These are phyloP conservation scores for Boletus chippewaensis DNA, from an alignment of 1,284 basidiomycete species.

Conservation along the genomic window DNA sequence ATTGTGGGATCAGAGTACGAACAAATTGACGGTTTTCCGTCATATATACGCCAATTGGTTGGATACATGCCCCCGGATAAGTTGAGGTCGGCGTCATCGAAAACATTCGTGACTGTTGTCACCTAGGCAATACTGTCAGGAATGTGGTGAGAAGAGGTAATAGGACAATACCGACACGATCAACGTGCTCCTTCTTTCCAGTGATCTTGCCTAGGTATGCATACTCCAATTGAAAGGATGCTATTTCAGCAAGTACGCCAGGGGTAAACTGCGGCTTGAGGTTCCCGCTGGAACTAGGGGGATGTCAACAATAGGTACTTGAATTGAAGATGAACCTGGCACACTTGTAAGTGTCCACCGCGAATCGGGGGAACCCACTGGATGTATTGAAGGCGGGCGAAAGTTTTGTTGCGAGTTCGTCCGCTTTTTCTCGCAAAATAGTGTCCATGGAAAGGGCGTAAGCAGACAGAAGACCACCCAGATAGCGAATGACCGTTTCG, in stretches of 20 bases:
- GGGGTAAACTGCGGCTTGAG: slow-evolving; percentile 21
- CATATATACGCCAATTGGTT: slow-evolving; percentile 41
- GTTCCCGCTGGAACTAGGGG: neutral
- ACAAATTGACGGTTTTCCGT: slow-evolving; percentile 39
- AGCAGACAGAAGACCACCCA: slow-evolving; percentile 78
- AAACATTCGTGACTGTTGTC: slow-evolving; percentile 43
- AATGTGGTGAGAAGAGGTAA: neutral
- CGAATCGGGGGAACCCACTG: slow-evolving; percentile 44
- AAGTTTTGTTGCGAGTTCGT: slow-evolving; percentile 46
- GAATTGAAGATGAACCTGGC: slow-evolving; percentile 10
- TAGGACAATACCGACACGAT: slow-evolving; percentile 35
- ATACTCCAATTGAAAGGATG: slow-evolving; percentile 53
- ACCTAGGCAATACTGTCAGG: slow-evolving; percentile 33
- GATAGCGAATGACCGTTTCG: slow-evolving; percentile 83
- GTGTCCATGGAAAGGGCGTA: slow-evolving; percentile 61
- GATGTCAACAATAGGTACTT: neutral
- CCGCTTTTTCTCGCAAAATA: slow-evolving; percentile 43
- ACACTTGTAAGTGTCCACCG: slow-evolving; percentile 45
- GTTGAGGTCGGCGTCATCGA: slow-evolving; percentile 41
- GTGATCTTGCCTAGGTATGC: slow-evolving; percentile 52
- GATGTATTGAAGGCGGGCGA: slow-evolving; percentile 46
- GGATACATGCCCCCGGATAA: slow-evolving; percentile 51
- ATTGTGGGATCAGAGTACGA: slow-evolving; percentile 17
- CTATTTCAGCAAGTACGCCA: slow-evolving; percentile 49
- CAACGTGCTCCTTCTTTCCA: slow-evolving; percentile 41